Base-by-base conservation (phyloP, 768 basidiomycete genomes). In the Cubamyces lactineus region DNA sequence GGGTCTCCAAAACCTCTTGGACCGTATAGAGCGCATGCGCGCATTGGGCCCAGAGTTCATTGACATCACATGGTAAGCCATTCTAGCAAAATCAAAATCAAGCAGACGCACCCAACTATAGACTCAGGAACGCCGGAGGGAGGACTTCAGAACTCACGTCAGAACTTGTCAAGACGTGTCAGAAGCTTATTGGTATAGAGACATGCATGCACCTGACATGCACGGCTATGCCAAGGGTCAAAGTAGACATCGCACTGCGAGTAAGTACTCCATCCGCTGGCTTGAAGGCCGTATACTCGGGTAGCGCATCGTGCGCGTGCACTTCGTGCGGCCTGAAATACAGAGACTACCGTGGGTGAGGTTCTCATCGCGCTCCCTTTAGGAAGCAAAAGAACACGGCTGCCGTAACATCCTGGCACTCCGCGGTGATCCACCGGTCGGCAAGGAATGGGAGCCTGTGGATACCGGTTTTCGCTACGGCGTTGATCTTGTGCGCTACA, bases 181-280 rank as follows among this genome's bases (percentile, higher is more conserved):
- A 98, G 76, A 82, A 91, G 49, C 76, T 92, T 41, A 92, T 98
- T 74, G 97, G 96, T 0, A 82, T 98, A 23, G 95, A 98, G 77
- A 96, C 95, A 28, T 98, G 95, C 78, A 94, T 99, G 94, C 97
- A 99, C 76, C 76, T 99, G 67, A 98, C 96, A 47, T 98, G 97
- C 73, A 98, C 97, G 52, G 97, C 96, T 77, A 97, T 99, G 94
- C 94, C 94, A n/a, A 82, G 83, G 71, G 89, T 92, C 73, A 98
- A 98, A 73, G 90, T 99, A 21, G 95, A 97, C 76, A 86, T 88
- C 69, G 95, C 96, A 34, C 77, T 99, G 47, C 77, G 82, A 73
- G 96, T 98, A 70, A 67, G 91, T 64, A 3, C 2, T 46, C 7
- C 26, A 3, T 17, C 3, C 12, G 38, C 16, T 12, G 19, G 16